A percentile compares a stretch with the other conserved stretches of the same genome.
phyloP scores from a whole-genome alignment of 2,329 filamentous ascomycete species.

The Colletotrichum sp. region DNA sequence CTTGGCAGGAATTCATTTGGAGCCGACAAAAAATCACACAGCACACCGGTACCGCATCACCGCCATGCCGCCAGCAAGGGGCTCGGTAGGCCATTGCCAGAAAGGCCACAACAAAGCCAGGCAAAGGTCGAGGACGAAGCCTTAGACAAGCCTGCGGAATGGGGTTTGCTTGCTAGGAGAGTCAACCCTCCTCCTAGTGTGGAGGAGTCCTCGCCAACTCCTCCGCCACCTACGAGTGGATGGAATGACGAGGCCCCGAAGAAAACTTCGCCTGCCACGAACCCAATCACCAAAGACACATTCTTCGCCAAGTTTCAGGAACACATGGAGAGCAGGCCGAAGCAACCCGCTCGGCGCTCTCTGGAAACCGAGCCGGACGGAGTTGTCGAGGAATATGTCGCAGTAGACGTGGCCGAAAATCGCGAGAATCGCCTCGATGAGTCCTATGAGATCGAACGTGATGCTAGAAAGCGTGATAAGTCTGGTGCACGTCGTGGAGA shows the following conservation, averaged over 20 bases:
- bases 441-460: constrained; percentile 18
- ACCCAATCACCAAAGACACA: background rate
- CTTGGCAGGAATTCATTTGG: background rate
- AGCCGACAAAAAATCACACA: background rate
- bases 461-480: constrained; percentile 15
- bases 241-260: background rate
- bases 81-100: no score
- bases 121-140: background rate
- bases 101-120: background rate
- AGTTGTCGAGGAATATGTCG: background rate
- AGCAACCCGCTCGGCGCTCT: background rate
- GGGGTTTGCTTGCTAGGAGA: constrained; percentile 6
- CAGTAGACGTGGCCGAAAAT: background rate
- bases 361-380: background rate
- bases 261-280: background rate
- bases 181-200: background rate
- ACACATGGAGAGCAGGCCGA: background rate
- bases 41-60: constrained; percentile 4
- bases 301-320: constrained; percentile 5
- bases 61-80: background rate
- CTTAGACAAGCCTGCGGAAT: background rate
- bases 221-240: background rate
- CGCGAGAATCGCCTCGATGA: constrained; percentile 7
- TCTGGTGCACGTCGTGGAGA: background rate
- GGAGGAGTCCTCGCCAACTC: background rate